Evolutionary conservation across 805 yeast species (phyloP).

Genomic region (Wickerhamomyces pijperi): DNA sequence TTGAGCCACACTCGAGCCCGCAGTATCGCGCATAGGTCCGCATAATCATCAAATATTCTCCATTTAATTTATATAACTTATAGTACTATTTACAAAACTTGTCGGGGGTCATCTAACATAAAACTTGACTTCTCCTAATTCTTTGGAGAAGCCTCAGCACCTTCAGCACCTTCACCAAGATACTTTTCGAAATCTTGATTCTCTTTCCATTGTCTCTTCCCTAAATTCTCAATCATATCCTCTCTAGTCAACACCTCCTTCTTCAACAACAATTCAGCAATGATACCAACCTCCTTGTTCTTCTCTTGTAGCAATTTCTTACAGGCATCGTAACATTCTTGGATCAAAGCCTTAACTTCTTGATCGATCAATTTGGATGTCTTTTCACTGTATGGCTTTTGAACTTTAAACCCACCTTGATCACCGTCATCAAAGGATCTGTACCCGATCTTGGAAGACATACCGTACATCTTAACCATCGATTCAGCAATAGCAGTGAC

Average conservation of each 20-base stretch:
- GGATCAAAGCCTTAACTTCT: slow-evolving; percentile 59
- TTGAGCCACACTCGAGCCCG: too few species aligned
- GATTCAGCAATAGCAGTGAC: slow-evolving; percentile 81
- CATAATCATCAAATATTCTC: too few species aligned
- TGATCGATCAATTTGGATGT: slow-evolving; percentile 58
- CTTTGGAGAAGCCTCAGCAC: too few species aligned
- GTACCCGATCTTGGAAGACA: slow-evolving; percentile 74
- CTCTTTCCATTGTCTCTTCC: slow-evolving; percentile 70
- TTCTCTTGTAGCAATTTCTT: slow-evolving; percentile 45
- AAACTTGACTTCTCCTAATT: too few species aligned
- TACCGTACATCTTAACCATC: slow-evolving; percentile 83
- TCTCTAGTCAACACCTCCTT: slow-evolving; percentile 77
- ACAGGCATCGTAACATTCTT: slow-evolving; percentile 55
- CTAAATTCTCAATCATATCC: slow-evolving; percentile 67
- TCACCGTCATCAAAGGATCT: slow-evolving; percentile 42
- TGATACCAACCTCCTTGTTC: slow-evolving; percentile 48
- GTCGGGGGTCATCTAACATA: too few species aligned
- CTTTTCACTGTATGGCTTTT: slow-evolving; percentile 60
- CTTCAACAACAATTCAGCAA: slow-evolving; percentile 59
- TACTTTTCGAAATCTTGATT: slow-evolving; percentile 89
- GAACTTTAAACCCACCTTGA: slow-evolving; percentile 39
- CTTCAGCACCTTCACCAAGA: slow-evolving; percentile 32
- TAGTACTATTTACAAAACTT: too few species aligned
- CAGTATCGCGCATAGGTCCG: too few species aligned
- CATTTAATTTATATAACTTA: too few species aligned